Evolutionary conservation across 805 yeast genomes (phyloP).

Genomic region (Millerozyma acaciae): DNA sequence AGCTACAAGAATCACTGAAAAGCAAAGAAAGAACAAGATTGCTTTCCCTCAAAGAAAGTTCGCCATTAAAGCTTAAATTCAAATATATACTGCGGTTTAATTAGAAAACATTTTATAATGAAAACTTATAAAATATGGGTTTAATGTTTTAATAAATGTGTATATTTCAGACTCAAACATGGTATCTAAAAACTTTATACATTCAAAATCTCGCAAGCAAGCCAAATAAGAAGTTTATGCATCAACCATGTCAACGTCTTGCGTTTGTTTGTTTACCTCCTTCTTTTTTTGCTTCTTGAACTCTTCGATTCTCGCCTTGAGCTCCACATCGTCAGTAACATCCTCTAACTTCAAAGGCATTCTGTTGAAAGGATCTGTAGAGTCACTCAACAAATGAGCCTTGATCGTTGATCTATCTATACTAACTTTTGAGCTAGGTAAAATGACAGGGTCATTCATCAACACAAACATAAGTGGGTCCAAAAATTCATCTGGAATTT

Average conservation of each 20-base stretch:
- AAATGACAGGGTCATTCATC: constrained; percentile 94
- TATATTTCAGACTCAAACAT: constrained; percentile 11
- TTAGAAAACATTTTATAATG: constrained; percentile 6
- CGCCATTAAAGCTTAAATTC: constrained; percentile 92
- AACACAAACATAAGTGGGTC: constrained; percentile 96
- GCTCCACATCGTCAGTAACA: constrained; percentile 71
- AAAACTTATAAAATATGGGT: constrained; percentile 8
- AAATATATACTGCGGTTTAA: constrained; percentile 2
- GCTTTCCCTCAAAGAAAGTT: constrained; percentile 98
- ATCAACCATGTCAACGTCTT: constrained; percentile 19
- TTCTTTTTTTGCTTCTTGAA: constrained; percentile 48
- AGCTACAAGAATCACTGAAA: constrained; percentile 75
- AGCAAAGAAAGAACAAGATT: constrained; percentile 85
- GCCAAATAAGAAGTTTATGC: constrained; percentile 3
- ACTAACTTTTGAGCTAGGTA: constrained; percentile 80
- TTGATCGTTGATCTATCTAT: constrained; percentile 91
- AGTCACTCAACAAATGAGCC: constrained; percentile 88
- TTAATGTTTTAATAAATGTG: constrained; percentile 14
- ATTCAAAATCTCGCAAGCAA: neutral
- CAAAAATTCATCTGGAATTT: constrained; percentile 91
- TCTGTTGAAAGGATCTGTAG: constrained; percentile 97
- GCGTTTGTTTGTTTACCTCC: constrained; percentile 10
- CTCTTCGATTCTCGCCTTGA: constrained; percentile 56
- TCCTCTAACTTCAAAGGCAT: constrained; percentile 87
- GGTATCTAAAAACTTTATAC: neutral